These are phyloP conservation scores for Kodamaea restingae DNA, from an alignment of 805 yeast genomes.

Conservation along the genomic window DNA sequence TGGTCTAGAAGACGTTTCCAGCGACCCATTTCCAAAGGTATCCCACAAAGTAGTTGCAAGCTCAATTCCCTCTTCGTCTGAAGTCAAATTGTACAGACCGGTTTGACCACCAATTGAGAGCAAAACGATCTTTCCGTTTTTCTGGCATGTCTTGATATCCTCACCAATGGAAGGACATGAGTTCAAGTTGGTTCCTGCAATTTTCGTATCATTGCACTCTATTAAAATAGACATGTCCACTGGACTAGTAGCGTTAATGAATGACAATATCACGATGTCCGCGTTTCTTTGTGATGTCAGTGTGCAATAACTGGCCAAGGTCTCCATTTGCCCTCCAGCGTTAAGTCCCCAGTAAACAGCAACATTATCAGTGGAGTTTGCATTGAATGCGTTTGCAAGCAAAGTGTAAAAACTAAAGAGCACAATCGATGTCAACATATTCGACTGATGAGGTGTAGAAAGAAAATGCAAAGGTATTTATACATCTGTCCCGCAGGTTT, in stretches of 20 bases:
- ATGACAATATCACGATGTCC: constrained; percentile 9
- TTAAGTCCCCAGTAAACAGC: constrained; percentile 91
- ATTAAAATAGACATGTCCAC: constrained; percentile 48
- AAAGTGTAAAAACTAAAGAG: not conserved
- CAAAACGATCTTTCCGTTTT: constrained; percentile 66
- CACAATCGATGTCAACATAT: not conserved
- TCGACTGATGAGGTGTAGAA: not conserved
- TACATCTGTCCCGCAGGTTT: not conserved
- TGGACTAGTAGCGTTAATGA: constrained; percentile 8
- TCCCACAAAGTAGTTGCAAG: constrained; percentile 46
- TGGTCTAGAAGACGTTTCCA: constrained; percentile 10
- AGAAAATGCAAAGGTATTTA: not conserved
- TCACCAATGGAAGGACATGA: constrained; percentile 34
- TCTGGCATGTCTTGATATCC: constrained; percentile 73
- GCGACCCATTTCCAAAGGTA: constrained; percentile 33
- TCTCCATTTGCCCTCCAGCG: constrained; percentile 29
- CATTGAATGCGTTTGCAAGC: constrained; percentile 19
- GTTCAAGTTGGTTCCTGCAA: constrained; percentile 14
- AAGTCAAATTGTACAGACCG: constrained; percentile 51
- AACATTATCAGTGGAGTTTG: constrained; percentile 49
- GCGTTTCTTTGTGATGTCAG: constrained; percentile 4
- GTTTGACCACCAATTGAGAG: constrained; percentile 74
- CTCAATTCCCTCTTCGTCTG: constrained; percentile 50
- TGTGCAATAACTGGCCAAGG: constrained; percentile 12
- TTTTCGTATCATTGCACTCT: constrained; percentile 37